Conservation (phyloP, 106 monocot species). For the Dendrobium officinale region DNA sequence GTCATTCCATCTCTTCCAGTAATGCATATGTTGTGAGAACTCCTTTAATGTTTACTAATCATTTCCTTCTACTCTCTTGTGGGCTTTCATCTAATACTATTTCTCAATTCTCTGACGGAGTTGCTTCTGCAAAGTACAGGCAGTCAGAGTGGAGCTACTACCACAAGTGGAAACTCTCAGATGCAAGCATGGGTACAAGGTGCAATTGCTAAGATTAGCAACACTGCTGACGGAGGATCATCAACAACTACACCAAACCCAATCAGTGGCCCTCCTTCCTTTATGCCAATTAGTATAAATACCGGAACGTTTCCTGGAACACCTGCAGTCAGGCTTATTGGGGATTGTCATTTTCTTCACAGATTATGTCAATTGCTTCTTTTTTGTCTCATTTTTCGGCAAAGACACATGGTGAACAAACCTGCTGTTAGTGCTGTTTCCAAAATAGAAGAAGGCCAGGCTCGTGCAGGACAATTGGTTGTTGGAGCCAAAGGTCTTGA, state of each 20-base stretch:
- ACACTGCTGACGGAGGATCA: conserved; percentile 58
- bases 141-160: conserved; percentile 52
- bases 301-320: conserved; percentile 98
- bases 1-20: neutral
- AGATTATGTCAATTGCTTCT: conserved; percentile 87
- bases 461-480: conserved; percentile 49
- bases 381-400: conserved; percentile 84
- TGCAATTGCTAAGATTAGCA: conserved; percentile 95
- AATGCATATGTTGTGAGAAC: neutral
- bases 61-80: neutral
- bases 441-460: conserved; percentile 66
- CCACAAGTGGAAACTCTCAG: conserved; percentile 68
- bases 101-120: conserved; percentile 2
- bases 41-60: neutral
- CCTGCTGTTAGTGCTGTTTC: conserved; percentile 31
- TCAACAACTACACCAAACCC: conserved; percentile 58
- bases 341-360: conserved; percentile 98
- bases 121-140: conserved; percentile 28
- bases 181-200: conserved; percentile 99
- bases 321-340: conserved; percentile 96
- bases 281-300: conserved; percentile 96
- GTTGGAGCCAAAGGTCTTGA: conserved; percentile 67
- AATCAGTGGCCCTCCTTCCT: conserved; percentile 50
- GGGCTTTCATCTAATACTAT: neutral
- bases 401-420: conserved; percentile 41